Evolutionary conservation across 768 basidiomycete genomes (phyloP), one percentile per base, ranked within the genome.

Genomic region (Melanogaster broomeanus): DNA sequence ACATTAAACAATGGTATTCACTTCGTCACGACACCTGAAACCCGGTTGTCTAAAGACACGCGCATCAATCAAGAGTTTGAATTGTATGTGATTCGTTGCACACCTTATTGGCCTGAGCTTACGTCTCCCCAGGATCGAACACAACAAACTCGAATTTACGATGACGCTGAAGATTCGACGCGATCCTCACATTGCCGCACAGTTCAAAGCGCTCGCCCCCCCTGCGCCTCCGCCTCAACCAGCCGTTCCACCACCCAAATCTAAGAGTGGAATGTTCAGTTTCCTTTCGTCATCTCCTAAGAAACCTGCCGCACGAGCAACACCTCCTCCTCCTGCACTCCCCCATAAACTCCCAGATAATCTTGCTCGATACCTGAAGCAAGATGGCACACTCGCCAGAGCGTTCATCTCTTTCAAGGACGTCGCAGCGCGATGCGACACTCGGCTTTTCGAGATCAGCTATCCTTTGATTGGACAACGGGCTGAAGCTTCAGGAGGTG

Each of bases 1-100:
- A 93, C 92, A 0, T 77, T 98, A 55, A 97, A 98, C 70, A 98
- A 98, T 61, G 95, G 94, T 8, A 95, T 98, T 44, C 94, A 97
- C 68, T 94, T 88, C 57, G 95, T 98, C 31, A 91, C 90, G 4
- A 97, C 92, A 8, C 93, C 90, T 1, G 88, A 90, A 61, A 81
- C 77, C 48, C 74, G 76, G n/a, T 66, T 94, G 3, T 74, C 67
- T 25, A 63, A 67, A 37, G 82, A 87, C 42, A 79, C 81, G 46
- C 75, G 77, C 11, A 87, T 95, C 48, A 86, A 90, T 42, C 91
- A 93, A 66, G 93, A 95, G 65, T 95, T 95, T 61, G 93, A 95
- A 61, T 73, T 95, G 91, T 93, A 66, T 44, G 90, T 77, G 4
- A 13, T 16, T 43, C 34, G 38, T 6, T 9, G 3, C 31, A 8